Evolutionary conservation across 2,329 filamentous ascomycete genomes (phyloP).

Genomic region (Aaosphaeria pasadenensis): DNA sequence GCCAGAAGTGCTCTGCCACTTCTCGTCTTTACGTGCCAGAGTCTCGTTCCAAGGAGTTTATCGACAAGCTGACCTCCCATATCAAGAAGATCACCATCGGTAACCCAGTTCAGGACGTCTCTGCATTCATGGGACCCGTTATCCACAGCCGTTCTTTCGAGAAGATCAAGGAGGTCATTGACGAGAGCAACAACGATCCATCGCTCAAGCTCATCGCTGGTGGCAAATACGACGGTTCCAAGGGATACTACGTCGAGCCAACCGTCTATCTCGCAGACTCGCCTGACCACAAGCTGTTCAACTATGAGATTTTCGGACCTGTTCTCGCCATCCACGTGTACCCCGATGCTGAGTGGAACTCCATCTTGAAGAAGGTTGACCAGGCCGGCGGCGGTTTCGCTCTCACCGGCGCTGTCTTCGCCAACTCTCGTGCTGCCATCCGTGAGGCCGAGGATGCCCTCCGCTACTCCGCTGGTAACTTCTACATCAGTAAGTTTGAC

Average conservation of each 20-base stretch:
- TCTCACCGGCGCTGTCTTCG: constrained; percentile 74
- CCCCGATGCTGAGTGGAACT: constrained; percentile 59
- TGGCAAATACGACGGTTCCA: constrained; percentile 71
- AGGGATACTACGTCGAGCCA: constrained; percentile 80
- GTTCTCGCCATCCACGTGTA: constrained; percentile 76
- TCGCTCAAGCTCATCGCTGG: constrained; percentile 72
- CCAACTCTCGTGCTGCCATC: constrained; percentile 63
- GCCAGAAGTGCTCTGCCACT: constrained; percentile 86
- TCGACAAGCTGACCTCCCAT: constrained; percentile 55
- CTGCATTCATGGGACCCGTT: constrained; percentile 82
- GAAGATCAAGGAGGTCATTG: constrained; percentile 73
- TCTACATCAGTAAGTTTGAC: constrained; percentile 63
- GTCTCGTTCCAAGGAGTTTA: constrained; percentile 72
- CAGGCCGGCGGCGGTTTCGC: constrained; percentile 70
- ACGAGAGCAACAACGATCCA: constrained; percentile 70
- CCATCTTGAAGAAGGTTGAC: constrained; percentile 57
- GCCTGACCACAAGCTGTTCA: constrained; percentile 70
- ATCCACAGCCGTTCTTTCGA: constrained; percentile 81
- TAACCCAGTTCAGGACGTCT: constrained; percentile 60
- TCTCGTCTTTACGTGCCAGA: constrained; percentile 75
- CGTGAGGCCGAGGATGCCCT: constrained; percentile 68
- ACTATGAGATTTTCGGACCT: constrained; percentile 79
- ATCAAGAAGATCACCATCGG: constrained; percentile 61
- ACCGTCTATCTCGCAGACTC: constrained; percentile 76
- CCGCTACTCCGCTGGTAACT: constrained; percentile 74